Evolutionary conservation across 768 basidiomycete genomes (phyloP).

Genomic region (Hysterangium stoloniferum): DNA sequence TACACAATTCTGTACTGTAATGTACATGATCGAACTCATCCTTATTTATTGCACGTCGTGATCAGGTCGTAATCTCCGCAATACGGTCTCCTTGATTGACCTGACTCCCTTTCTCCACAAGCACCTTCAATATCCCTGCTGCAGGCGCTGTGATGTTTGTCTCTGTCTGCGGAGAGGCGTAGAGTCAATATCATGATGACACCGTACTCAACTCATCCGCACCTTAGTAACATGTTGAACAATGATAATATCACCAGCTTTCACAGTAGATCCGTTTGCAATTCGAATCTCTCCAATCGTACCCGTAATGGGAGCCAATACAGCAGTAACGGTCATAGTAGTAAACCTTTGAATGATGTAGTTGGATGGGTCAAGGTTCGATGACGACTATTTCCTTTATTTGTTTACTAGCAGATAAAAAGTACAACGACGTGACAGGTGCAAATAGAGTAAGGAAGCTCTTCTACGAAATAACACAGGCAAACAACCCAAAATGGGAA

Average conservation of each 20-base stretch:
- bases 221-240: constrained; percentile 13
- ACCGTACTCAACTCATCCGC: neutral
- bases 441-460: neutral
- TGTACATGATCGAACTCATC: no score
- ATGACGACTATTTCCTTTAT: neutral
- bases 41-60: neutral
- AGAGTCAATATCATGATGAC: neutral
- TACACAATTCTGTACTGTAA: no score
- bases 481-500: neutral
- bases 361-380: neutral
- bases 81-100: constrained; percentile 11
- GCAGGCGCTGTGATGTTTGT: constrained; percentile 10
- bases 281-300: constrained; percentile 11
- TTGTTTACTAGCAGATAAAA: neutral
- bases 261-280: constrained; percentile 6
- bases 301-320: constrained; percentile 11
- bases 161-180: constrained; percentile 8
- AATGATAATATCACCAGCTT: constrained; percentile 10
- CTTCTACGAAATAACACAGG: neutral
- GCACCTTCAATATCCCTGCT: constrained; percentile 6
- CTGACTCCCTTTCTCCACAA: constrained; percentile 11
- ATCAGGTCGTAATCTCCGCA: constrained; percentile 16
- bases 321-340: neutral
- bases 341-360: neutral
- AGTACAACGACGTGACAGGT: neutral